A percentile compares a stretch with the other conserved stretches of the same genome.
These are phyloP conservation scores for Pisolithus albus DNA, from an alignment of 768 basidiomycete species.

Conservation along the genomic window DNA sequence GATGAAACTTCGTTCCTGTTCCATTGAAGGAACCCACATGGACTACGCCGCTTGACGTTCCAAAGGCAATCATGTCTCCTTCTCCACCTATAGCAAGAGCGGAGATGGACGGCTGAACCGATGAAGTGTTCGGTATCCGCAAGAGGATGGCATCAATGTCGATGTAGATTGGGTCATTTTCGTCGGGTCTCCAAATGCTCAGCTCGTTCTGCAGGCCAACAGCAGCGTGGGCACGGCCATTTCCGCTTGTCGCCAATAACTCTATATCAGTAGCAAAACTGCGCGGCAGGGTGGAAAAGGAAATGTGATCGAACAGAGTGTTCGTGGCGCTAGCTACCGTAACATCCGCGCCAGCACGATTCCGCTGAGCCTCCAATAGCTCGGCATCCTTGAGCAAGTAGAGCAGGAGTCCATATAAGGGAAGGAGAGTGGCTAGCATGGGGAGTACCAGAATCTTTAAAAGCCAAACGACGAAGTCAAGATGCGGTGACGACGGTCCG, in stretches of 20 bases:
- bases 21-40: conserved; percentile 53
- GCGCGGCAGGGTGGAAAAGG: conserved; percentile 72
- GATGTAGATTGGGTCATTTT: conserved; percentile 36
- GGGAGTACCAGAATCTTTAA: conserved; percentile 81
- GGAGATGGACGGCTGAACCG: conserved; percentile 44
- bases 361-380: conserved; percentile 77
- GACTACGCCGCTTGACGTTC: conserved; percentile 61
- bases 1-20: conserved; percentile 30
- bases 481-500: conserved; percentile 41
- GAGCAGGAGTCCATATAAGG: conserved; percentile 70
- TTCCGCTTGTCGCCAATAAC: conserved; percentile 61
- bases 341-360: conserved; percentile 43
- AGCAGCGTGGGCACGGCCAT: conserved; percentile 59
- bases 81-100: conserved; percentile 55
- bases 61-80: conserved; percentile 62
- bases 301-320: conserved; percentile 37
- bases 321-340: conserved; percentile 18
- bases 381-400: conserved; percentile 91
- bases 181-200: conserved; percentile 54
- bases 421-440: conserved; percentile 67
- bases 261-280: conserved; percentile 79
- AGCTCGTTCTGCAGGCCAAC: conserved; percentile 78
- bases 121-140: conserved; percentile 42
- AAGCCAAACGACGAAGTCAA: conserved; percentile 63
- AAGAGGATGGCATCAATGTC: conserved; percentile 49